Conservation (phyloP, 2,329 filamentous ascomycete genomes). For the Diaporthe humulicola region DNA sequence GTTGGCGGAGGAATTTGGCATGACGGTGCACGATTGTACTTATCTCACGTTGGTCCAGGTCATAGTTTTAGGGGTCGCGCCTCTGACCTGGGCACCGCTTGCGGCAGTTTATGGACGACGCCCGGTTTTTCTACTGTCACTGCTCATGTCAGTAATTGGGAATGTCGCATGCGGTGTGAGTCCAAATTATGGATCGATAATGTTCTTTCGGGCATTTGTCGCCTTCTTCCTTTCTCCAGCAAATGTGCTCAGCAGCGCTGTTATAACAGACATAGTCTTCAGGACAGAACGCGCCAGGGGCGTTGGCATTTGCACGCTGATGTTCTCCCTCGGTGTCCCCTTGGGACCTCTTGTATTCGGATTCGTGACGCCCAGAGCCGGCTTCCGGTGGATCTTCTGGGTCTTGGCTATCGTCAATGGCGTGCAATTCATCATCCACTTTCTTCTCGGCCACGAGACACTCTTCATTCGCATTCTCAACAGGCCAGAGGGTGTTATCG, state of each 20-base stretch:
- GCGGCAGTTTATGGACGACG: conserved; percentile 45
- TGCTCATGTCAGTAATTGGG: conserved; percentile 59
- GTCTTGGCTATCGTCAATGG: conserved; percentile 53
- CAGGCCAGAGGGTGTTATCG: conserved; percentile 38
- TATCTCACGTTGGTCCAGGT: conserved; percentile 25
- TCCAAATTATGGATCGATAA: conserved; percentile 61
- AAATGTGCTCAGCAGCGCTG: conserved; percentile 56
- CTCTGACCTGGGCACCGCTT: conserved; percentile 20
- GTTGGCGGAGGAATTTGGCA: conserved; percentile 60
- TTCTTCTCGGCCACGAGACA: conserved; percentile 67
- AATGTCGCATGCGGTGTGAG: conserved; percentile 67
- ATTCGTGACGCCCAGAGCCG: conserved; percentile 54
- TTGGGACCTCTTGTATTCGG: conserved; percentile 43
- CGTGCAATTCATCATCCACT: conserved; percentile 65
- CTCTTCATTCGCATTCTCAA: conserved; percentile 58
- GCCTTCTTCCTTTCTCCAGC: conserved; percentile 69
- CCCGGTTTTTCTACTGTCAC: conserved; percentile 64
- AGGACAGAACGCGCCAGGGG: conserved; percentile 62
- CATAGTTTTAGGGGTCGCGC: conserved; percentile 11
- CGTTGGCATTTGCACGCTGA: conserved; percentile 64
- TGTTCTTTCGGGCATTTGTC: conserved; percentile 61
- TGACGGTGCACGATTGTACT: conserved; percentile 48
- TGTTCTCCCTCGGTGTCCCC: conserved; percentile 41
- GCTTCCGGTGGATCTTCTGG: conserved; percentile 25
- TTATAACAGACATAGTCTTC: conserved; percentile 69